Evolutionary conservation across 2,329 filamentous ascomycete species (phyloP).

Genomic region (Epicoccum nigrum): DNA sequence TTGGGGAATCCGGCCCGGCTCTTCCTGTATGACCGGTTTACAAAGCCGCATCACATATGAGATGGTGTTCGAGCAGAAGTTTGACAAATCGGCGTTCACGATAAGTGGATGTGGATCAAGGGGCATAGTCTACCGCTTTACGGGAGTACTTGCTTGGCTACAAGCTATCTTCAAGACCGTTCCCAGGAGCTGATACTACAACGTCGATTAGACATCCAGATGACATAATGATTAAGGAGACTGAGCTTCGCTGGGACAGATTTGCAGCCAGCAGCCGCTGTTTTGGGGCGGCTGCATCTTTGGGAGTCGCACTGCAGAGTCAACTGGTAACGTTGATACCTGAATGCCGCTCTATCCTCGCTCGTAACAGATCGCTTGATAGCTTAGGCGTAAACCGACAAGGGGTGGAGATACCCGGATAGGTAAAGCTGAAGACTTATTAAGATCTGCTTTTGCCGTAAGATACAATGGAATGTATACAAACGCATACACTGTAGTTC

Average conservation of each 20-base stretch:
- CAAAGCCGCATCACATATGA: not conserved
- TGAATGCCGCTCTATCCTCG: constrained; percentile 4
- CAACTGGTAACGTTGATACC: constrained; percentile 5
- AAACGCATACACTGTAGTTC: not conserved
- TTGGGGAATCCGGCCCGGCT: not conserved
- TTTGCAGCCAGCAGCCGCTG: constrained; percentile 1
- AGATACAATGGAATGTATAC: constrained; percentile 1
- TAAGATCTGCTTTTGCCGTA: constrained; percentile 3
- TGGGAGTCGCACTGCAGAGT: constrained; percentile 12
- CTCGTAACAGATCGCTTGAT: constrained; percentile 8
- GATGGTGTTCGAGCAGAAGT: not conserved
- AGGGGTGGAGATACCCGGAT: not conserved
- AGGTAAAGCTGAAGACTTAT: too few relatives aligned
- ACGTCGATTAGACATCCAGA: constrained; percentile 3
- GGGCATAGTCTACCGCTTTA: not conserved
- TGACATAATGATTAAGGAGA: constrained; percentile 11
- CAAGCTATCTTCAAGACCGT: constrained; percentile 1
- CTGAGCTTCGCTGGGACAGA: not conserved
- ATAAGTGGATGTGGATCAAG: not conserved
- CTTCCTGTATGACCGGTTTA: not conserved
- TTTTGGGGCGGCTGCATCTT: constrained; percentile 7
- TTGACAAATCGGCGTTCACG: not conserved
- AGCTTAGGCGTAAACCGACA: not conserved
- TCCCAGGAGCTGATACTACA: not conserved
- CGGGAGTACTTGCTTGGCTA: constrained; percentile 14